Percentiles rank a stretch among this genome's conserved stretches.
These are phyloP conservation scores for Knoxdaviesia capensis DNA, from an alignment of 2,329 filamentous ascomycete genomes.

Conservation along the genomic window DNA sequence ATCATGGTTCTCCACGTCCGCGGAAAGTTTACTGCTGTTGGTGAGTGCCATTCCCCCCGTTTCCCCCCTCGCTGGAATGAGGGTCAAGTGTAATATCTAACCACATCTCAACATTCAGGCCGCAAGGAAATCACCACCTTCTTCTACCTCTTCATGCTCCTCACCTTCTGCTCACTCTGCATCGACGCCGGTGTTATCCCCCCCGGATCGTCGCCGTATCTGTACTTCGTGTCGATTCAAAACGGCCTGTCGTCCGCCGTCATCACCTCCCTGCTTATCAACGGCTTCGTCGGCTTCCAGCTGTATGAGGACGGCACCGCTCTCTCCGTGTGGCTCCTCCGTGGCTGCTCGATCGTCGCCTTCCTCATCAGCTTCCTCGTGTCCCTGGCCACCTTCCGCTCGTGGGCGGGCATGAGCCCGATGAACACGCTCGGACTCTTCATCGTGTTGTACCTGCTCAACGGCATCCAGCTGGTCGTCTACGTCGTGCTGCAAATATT, in stretches of 20 bases:
- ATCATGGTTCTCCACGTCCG: slow-evolving; percentile 96
- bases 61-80: not conserved
- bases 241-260: slow-evolving; percentile 69
- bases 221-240: slow-evolving; percentile 82
- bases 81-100: not conserved
- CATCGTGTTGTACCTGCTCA: slow-evolving; percentile 78
- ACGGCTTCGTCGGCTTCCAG: slow-evolving; percentile 96
- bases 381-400: slow-evolving; percentile 79
- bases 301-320: slow-evolving; percentile 93
- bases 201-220: slow-evolving; percentile 58
- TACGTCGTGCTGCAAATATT: slow-evolving; percentile 79
- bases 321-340: slow-evolving; percentile 81
- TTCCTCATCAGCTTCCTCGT: slow-evolving; percentile 78
- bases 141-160: slow-evolving; percentile 89
- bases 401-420: slow-evolving; percentile 69
- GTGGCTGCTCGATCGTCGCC: slow-evolving; percentile 56
- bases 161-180: slow-evolving; percentile 73
- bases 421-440: slow-evolving; percentile 79
- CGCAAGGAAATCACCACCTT: slow-evolving; percentile 62
- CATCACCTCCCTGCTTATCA: slow-evolving; percentile 79
- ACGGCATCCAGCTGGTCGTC: slow-evolving; percentile 66
- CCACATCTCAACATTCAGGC: slow-evolving; percentile 16
- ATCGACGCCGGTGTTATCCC: slow-evolving; percentile 87
- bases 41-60: slow-evolving; percentile 26
- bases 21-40: slow-evolving; percentile 95